Base-by-base conservation (phyloP, 257 asterid species). In the Handroanthus guayacan region DNA sequence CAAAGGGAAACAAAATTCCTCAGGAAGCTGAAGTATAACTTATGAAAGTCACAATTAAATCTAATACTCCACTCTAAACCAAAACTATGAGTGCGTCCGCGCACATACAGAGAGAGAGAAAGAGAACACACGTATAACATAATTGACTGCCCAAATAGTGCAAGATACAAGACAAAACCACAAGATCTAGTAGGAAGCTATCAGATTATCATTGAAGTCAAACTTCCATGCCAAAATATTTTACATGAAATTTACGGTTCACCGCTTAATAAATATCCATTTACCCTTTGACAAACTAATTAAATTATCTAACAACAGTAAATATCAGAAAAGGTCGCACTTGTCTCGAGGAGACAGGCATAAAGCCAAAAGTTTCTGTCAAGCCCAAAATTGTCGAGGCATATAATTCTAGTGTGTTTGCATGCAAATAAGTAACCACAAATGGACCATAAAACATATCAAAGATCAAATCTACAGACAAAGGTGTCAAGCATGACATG, bases 1-100 rank as follows among this genome's bases (percentile, higher is more conserved):
- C 10, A 2, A 57, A 55, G 63, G 60, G 58, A 9, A 69, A 25
- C 38, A 14, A 57, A 69, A 50, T 9, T 41, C 44, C 63, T 10
- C 37, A 61, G 69, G 80, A 74, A 65, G 64, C 66, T 54, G 34
- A 65, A 71, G 11, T 69, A 41, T 9, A n/a, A 70, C n/a, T 41
- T 18, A 25, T n/a, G 25, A 3, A 16, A 52, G 17, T 9, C 80
- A 70, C 36, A 56, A 75, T 51, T 20, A 45, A 13, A 20, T 18
- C 48, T 50, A 55, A 69, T 16, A 69, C 36, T 66, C 9, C 20
- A 48, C 44, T 52, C 7, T 37, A 11, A 55, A 31, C 54, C 67
- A 74, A 62, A 78, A 38, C 65, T 67, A n/a, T 37, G 66, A 62
- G 2, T 3, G 11, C 20, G 1, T 51, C 31, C 31, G 31, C 31